These are phyloP conservation scores for Eimeria necatrix DNA, from an alignment of 169 alveolate genomes.

Conservation along the genomic window DNA sequence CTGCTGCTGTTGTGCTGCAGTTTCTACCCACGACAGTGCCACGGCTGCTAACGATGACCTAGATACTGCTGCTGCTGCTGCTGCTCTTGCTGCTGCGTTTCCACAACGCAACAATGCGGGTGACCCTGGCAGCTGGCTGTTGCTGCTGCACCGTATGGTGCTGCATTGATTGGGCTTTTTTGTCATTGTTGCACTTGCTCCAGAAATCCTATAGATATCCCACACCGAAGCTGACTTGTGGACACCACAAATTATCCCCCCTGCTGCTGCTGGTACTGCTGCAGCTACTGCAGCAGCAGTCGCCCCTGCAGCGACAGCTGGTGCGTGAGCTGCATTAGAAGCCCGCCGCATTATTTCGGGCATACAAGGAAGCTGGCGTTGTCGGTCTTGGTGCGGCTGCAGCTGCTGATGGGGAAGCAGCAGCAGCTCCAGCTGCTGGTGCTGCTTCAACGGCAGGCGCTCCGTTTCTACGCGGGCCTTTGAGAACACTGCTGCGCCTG, in stretches of 20 bases:
- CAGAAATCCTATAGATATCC: too few relatives aligned
- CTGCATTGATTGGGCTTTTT: neutral
- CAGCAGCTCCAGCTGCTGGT: neutral
- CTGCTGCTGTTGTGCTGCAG: neutral
- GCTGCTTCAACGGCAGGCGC: neutral
- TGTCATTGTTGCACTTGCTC: too few relatives aligned
- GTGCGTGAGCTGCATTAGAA: too few relatives aligned
- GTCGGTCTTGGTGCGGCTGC: neutral
- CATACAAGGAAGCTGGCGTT: neutral
- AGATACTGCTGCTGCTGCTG: neutral
- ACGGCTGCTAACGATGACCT: neutral
- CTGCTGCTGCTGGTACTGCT: conserved; percentile 15
- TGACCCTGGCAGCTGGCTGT: neutral
- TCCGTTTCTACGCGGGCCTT: neutral
- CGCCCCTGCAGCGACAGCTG: too few relatives aligned
- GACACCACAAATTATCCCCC: neutral
- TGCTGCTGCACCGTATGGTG: too few relatives aligned
- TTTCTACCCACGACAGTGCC: neutral
- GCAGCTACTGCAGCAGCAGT: too few relatives aligned
- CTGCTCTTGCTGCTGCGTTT: neutral
- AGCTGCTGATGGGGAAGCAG: neutral
- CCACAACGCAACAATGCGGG: neutral
- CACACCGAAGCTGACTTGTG: too few relatives aligned
- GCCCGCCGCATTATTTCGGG: too few relatives aligned
- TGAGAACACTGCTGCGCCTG: neutral